Evolutionary conservation across 768 basidiomycete species (phyloP), one percentile per base, ranked within the genome.

Genomic region (Boletus subparvulus): DNA sequence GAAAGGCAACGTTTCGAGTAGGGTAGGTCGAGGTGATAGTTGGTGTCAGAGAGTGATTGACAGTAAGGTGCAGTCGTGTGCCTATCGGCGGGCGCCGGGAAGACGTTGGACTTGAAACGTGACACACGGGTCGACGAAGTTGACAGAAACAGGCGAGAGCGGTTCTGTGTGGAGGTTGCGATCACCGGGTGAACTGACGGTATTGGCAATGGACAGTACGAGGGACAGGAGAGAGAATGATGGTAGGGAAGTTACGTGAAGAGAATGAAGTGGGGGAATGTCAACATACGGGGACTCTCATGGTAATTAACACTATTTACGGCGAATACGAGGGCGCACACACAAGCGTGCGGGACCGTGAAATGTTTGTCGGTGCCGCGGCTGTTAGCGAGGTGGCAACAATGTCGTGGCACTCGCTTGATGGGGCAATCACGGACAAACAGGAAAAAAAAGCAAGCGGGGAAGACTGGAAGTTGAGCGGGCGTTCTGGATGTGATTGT

Each of bases 401-500:
- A 6, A 7, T 50, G 39, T 43, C 6, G 40, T 42, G 26, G 26
- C 26, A 28, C 26, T 21, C 40, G 40, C 40, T 21, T 42, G n/a
- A 3, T 11, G 13, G 41, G 7, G 8, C 2, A 10, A 32, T 45
- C 21, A 51, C 2, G 6, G 10, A 10, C 50, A 50, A 50, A 44
- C 30, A 50, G 19, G n/a, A 14, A 7, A n/a, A 7, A 30, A 32
- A 9, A 7, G 8, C 30, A 35, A 35, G 35, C 32, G 46, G 46
- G 5, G 13, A 33, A 47, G 46, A 16, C 6, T n/a, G 44, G 42
- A 16, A 16, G 43, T 11, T 7, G 44, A 14, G 32, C 10, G 32
- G 19, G 47, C 3, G 55, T 58, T 57, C 56, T 57, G 43, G 32
- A 9, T 30, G 7, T 35, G 56, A 57, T 47, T 51, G 30, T 28